Conservation (phyloP, 345 rosid genomes). For the Aethionema arabicum region DNA sequence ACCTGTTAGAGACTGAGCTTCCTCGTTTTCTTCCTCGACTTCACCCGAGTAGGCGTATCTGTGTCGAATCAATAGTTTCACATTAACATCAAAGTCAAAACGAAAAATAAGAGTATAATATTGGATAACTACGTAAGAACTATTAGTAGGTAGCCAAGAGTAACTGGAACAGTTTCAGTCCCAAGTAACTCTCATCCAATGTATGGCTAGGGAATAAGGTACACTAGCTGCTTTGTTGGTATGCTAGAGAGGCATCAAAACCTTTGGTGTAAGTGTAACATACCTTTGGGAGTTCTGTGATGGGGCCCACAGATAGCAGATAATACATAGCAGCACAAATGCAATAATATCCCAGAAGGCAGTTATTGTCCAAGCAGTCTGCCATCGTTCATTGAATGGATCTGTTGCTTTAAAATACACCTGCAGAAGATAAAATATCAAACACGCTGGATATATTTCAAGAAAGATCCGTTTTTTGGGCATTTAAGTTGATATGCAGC, state of each 20-base stretch:
- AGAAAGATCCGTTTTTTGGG: neutral
- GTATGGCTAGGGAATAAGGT: no score
- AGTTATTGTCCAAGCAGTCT: conserved; percentile 90
- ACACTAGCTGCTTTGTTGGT: conserved; percentile 13
- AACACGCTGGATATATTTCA: conserved; percentile 4
- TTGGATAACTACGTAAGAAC: conserved; percentile 5
- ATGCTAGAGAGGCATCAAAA: neutral
- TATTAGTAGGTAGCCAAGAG: conserved; percentile 6
- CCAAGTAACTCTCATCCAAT: no score
- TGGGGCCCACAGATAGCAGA: conserved; percentile 96
- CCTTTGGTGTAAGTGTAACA: conserved; percentile 10
- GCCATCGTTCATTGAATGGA: conserved; percentile 91
- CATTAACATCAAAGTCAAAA: conserved; percentile 17
- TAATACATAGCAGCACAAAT: conserved; percentile 66
- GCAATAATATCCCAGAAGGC: conserved; percentile 94
- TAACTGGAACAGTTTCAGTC: neutral
- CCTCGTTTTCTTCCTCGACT: conserved; percentile 60
- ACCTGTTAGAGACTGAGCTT: conserved; percentile 64
- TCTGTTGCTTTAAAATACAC: conserved; percentile 97
- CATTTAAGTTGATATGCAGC: conserved; percentile 6
- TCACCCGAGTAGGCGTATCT: conserved; percentile 89
- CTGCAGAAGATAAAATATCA: conserved; percentile 43
- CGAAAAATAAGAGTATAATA: neutral
- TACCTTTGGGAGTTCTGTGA: conserved; percentile 91
- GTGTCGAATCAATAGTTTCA: conserved; percentile 32